These are phyloP conservation scores for Sporothrix dimorphospora DNA, from an alignment of 2,329 filamentous ascomycete species.

Conservation along the genomic window DNA sequence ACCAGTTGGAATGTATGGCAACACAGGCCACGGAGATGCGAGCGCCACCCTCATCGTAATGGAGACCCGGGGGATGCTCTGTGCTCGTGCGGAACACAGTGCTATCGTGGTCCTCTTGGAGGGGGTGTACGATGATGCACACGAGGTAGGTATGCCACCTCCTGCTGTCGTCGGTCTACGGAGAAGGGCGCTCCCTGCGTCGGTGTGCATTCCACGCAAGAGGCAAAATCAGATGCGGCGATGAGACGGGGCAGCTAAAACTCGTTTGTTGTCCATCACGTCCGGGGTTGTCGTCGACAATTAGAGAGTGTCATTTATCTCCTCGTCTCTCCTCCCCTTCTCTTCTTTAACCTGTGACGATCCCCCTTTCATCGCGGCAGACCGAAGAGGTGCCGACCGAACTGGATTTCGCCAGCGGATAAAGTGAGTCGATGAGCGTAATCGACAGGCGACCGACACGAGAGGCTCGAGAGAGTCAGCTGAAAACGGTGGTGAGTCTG, in stretches of 20 bases:
- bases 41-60: background rate
- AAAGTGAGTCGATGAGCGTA: background rate
- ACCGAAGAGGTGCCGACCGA: background rate
- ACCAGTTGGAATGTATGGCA: no score
- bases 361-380: slow-evolving; percentile 12
- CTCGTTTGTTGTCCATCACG: slow-evolving; percentile 3
- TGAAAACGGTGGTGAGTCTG: slow-evolving; percentile 8
- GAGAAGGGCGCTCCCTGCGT: background rate
- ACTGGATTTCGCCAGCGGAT: background rate
- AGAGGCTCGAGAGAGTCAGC: background rate
- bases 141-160: background rate
- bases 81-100: background rate
- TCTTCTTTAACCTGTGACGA: background rate
- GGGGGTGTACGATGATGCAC: background rate
- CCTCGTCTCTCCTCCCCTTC: background rate
- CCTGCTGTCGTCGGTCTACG: background rate
- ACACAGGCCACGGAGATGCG: background rate
- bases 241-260: slow-evolving; percentile 11
- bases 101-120: background rate
- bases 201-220: slow-evolving; percentile 1
- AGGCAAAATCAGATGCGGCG: slow-evolving; percentile 3
- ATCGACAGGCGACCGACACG: slow-evolving; percentile 7
- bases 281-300: background rate
- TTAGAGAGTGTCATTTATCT: background rate
- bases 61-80: background rate